Base-by-base conservation (phyloP, 2,329 filamentous ascomycete species). In the Chrysosporium queenslandicum region DNA sequence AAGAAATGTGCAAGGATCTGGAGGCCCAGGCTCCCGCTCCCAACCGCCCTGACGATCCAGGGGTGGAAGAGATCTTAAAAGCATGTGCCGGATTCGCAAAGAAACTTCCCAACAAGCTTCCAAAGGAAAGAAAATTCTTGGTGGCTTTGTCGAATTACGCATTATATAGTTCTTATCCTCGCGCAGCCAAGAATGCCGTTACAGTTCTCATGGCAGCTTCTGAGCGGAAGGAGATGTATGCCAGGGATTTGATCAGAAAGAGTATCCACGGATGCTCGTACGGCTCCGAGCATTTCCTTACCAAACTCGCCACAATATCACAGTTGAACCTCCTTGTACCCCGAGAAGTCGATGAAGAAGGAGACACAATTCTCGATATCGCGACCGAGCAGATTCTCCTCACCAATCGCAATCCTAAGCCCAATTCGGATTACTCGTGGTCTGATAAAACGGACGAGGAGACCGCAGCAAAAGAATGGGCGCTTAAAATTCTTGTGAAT, bases 81-180 rank as follows among this genome's bases (percentile, higher is more conserved):
- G 91, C 94, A 2, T 96, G 92, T 65, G 86, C 91, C 8, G 88
- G 86, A 1, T 98, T 95, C 66, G 87, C 90, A 1, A 85, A 84
- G 62, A 89, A 85, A 60, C 91, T 94, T 59, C 83, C 91, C 0
- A 77, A 82, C 9, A 90, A 97, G 55, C 80, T 98, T 50, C 86
- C 87, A 0, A 79, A 81, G 54, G 86, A 94, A 56, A 81, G 84
- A 52, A 86, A 86, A 58, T 91, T 97, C 61, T 76, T 82, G 29
- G 82, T 92, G 62, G 84, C 88, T 1, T 77, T 98, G 66, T 81
- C 85, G 55, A 84, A 80, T 60, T 97, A 92, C 66, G 87, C 90
- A 1, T 76, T 91, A 18, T 86, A 87, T 62, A 91, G 91, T 20
- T 79, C 79, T 21, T 91, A 90, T 2, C 79, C 87, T 9, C 83